Evolutionary conservation across 331 rosid species (phyloP).

Genomic region (Telfairia occidentalis): DNA sequence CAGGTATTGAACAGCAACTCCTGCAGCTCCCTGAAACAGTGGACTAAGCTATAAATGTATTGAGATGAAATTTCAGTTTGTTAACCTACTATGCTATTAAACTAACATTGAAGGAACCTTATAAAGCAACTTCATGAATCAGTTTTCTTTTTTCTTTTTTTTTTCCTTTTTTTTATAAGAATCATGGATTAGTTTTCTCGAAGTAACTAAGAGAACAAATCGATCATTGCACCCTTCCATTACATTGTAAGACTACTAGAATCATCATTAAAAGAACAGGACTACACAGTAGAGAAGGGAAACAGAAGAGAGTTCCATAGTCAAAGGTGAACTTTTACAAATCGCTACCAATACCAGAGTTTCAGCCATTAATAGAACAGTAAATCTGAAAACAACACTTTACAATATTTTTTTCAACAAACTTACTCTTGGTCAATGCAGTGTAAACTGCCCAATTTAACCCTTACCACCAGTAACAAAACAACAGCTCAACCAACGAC

Average conservation of each 20-base stretch:
- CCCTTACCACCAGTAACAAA: not conserved
- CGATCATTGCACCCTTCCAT: not conserved
- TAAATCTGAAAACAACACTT: not conserved
- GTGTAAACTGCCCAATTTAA: not conserved
- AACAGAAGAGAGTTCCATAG: not conserved
- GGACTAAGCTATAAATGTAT: conserved; percentile 26
- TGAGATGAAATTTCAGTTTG: not conserved
- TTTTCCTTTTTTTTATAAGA: too few relatives aligned
- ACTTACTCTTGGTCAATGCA: not conserved
- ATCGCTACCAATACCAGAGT: not conserved
- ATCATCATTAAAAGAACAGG: not conserved
- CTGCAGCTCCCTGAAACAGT: conserved; percentile 74
- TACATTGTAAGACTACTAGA: not conserved
- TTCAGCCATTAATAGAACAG: conserved; percentile 1
- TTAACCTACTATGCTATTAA: not conserved
- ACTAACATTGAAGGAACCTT: not conserved
- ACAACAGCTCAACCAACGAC: not conserved
- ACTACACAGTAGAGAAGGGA: not conserved
- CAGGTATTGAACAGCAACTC: conserved; percentile 69
- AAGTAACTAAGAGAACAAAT: not conserved
- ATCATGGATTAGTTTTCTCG: too few relatives aligned
- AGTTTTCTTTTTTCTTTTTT: too few relatives aligned
- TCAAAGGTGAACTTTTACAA: not conserved
- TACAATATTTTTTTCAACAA: not conserved
- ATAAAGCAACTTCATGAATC: not conserved